Evolutionary conservation across 352 stramenopile species (phyloP).

Genomic region (Globisporangium middletonii): DNA sequence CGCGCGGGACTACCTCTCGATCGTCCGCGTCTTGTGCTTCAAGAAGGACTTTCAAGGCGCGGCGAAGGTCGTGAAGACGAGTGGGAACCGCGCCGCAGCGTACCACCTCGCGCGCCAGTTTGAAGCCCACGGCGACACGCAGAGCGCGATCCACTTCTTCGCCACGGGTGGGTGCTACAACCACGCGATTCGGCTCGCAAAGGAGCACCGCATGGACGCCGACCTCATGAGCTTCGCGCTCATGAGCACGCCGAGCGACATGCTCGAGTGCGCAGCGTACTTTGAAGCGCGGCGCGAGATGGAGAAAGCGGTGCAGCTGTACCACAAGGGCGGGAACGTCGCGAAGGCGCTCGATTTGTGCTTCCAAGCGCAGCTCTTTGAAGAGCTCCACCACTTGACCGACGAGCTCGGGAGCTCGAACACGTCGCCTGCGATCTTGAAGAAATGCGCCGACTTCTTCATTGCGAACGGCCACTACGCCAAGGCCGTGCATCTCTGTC

Average conservation of each 20-base stretch:
- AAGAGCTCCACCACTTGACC: conserved; percentile 81
- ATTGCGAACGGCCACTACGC: conserved; percentile 86
- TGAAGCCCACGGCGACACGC: conserved; percentile 72
- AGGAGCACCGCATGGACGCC: conserved; percentile 83
- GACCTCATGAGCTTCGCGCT: conserved; percentile 92
- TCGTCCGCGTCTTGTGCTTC: conserved; percentile 91
- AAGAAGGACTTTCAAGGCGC: conserved; percentile 86
- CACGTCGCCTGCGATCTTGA: conserved; percentile 80
- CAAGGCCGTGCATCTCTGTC: conserved; percentile 88
- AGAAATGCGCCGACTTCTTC: conserved; percentile 92
- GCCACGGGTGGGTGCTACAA: conserved; percentile 87
- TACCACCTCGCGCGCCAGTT: conserved; percentile 89
- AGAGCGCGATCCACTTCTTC: conserved; percentile 91
- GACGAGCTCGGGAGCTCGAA: conserved; percentile 68
- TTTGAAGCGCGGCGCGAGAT: conserved; percentile 91
- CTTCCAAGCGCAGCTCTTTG: conserved; percentile 87
- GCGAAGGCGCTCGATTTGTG: conserved; percentile 91
- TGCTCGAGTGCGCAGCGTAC: conserved; percentile 88
- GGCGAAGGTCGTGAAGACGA: conserved; percentile 81
- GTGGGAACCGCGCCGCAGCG: conserved; percentile 58
- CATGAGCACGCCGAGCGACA: conserved; percentile 80
- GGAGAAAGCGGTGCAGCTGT: conserved; percentile 93
- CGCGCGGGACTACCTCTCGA: conserved; percentile 83
- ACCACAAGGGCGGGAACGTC: conserved; percentile 90
- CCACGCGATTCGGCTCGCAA: conserved; percentile 91